Conservation (phyloP, 2,329 filamentous ascomycete genomes). For the Pseudogymnoascus sp. region DNA sequence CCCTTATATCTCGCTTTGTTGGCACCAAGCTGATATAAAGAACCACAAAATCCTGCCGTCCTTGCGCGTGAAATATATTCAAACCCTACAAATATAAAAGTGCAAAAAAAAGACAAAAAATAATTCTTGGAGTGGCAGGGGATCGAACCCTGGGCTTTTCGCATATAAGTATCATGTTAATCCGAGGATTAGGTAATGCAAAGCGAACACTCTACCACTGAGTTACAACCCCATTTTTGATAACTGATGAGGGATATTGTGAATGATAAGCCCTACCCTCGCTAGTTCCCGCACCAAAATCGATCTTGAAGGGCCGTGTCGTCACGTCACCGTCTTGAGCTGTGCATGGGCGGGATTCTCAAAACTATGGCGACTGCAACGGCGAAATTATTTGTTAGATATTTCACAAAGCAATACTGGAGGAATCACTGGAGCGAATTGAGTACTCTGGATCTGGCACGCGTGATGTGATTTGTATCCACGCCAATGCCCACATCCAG, state of each 20-base stretch:
- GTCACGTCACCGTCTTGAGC: neutral
- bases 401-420: too few relatives aligned
- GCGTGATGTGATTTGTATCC: too few relatives aligned
- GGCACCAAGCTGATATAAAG: neutral
- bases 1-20: neutral
- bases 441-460: too few relatives aligned
- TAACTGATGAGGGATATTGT: neutral
- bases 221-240: conserved; percentile 9
- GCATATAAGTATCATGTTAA: conserved; percentile 9
- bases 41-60: neutral
- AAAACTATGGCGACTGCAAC: too few relatives aligned
- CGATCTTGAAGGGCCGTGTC: neutral
- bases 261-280: neutral
- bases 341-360: too few relatives aligned
- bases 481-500: neutral
- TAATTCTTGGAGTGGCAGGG: conserved; percentile 6
- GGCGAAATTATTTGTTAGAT: too few relatives aligned
- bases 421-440: too few relatives aligned
- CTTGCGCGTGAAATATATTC: neutral
- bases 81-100: neutral
- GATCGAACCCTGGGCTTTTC: conserved; percentile 11
- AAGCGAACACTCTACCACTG: conserved; percentile 11
- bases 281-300: neutral
- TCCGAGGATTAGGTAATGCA: conserved; percentile 8
- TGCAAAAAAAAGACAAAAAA: neutral